These are phyloP conservation scores for Cocos nucifera DNA, from an alignment of 176 grass and related monocot genomes.

Conservation along the genomic window DNA sequence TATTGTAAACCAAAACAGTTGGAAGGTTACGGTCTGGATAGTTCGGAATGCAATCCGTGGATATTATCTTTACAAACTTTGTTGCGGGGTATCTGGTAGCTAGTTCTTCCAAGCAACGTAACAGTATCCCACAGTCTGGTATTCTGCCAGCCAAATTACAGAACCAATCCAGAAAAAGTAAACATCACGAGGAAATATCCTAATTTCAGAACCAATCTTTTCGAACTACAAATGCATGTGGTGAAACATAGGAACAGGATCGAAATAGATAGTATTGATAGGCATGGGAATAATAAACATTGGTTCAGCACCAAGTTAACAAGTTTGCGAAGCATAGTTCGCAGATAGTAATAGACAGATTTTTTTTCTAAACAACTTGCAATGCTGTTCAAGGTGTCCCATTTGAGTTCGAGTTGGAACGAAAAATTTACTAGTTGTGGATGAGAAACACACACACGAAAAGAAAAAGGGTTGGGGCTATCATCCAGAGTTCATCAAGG, in stretches of 20 bases:
- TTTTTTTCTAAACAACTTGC: too few species aligned
- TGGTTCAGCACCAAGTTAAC: too few species aligned
- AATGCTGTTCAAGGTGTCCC: too few species aligned
- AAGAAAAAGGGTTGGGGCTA: neutral
- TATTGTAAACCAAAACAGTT: constrained; percentile 97
- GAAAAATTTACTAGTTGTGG: too few species aligned
- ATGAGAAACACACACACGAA: neutral
- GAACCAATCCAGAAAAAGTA: neutral
- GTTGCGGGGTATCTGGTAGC: constrained; percentile 67
- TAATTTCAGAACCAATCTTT: neutral
- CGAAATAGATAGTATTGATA: neutral
- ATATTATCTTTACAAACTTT: constrained; percentile 97
- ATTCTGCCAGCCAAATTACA: constrained; percentile 42
- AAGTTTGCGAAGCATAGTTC: neutral
- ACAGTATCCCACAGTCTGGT: constrained; percentile 75
- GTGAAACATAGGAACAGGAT: too few species aligned
- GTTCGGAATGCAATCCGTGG: constrained; percentile 86
- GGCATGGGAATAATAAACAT: neutral
- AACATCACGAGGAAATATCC: neutral
- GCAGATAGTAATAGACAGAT: neutral
- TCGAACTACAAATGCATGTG: too few species aligned
- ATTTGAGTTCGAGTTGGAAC: too few species aligned
- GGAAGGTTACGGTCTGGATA: constrained; percentile 88
- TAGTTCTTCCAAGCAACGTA: constrained; percentile 76
- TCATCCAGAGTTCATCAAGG: too few species aligned